phyloP scores from a whole-genome alignment of 176 grass and related monocot species.

The Hsuehochloa calcarea region DNA sequence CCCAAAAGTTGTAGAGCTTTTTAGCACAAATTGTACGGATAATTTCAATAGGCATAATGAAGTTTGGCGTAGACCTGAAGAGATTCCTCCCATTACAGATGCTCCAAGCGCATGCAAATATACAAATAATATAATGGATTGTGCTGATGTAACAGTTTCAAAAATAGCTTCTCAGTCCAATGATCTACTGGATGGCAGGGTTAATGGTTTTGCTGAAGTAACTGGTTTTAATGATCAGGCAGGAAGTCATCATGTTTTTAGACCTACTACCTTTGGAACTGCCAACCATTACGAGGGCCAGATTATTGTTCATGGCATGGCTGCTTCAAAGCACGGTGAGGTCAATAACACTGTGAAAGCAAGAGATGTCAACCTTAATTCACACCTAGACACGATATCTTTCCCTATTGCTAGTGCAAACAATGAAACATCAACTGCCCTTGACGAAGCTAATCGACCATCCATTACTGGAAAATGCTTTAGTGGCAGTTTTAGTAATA shows the following conservation, averaged over 20 bases:
- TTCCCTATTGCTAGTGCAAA: constrained; percentile 50
- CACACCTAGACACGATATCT: constrained; percentile 38
- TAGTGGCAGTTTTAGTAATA: constrained; percentile 45
- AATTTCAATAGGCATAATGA: constrained; percentile 32
- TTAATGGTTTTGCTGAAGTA: constrained; percentile 28
- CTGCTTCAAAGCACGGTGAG: constrained; percentile 31
- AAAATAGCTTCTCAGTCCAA: constrained; percentile 23
- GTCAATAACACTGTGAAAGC: constrained; percentile 39
- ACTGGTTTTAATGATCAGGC: constrained; percentile 29
- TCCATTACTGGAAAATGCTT: constrained; percentile 34
- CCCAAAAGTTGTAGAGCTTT: constrained; percentile 30
- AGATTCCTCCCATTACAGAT: constrained; percentile 3
- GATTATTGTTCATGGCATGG: constrained; percentile 37
- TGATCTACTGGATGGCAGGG: constrained; percentile 32
- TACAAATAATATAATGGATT: constrained; percentile 20
- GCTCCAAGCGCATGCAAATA: constrained; percentile 24
- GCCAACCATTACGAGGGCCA: constrained; percentile 25
- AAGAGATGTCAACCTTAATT: constrained; percentile 52
- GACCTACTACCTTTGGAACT: constrained; percentile 33
- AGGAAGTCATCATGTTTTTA: constrained; percentile 27
- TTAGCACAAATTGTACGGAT: constrained; percentile 27
- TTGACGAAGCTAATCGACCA: constrained; percentile 31
- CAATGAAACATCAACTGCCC: constrained; percentile 35
- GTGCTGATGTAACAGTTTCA: constrained; percentile 19
- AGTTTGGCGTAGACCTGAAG: constrained; percentile 33